Percentiles rank a stretch among this genome's conserved stretches.
phyloP scores from a whole-genome alignment of 2,329 filamentous ascomycete genomes.

The Fusarium duplospermum region DNA sequence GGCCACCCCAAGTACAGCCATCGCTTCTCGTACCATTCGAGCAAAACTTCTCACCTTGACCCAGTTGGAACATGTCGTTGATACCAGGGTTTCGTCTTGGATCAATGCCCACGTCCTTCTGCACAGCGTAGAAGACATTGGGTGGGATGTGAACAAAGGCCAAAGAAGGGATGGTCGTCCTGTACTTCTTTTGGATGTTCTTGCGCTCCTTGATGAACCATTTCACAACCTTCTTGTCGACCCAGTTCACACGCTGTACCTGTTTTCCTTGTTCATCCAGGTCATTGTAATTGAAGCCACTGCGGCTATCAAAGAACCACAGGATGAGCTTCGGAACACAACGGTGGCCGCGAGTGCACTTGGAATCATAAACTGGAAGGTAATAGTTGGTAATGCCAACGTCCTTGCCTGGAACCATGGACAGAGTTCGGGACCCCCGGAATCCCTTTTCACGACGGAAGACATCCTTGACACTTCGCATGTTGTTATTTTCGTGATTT shows the following conservation, averaged over 20 bases:
- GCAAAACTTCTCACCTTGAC: conserved; percentile 57
- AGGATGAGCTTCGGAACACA: conserved; percentile 61
- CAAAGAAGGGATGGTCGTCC: conserved; percentile 54
- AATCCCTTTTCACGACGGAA: conserved; percentile 52
- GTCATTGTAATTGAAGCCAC: conserved; percentile 54
- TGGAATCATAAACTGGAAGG: conserved; percentile 53
- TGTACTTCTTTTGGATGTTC: conserved; percentile 33
- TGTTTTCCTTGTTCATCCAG: conserved; percentile 53
- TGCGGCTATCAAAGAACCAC: conserved; percentile 79
- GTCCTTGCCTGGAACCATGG: conserved; percentile 52
- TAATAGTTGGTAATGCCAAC: conserved; percentile 60
- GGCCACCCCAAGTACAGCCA: conserved; percentile 54
- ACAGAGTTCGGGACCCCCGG: conserved; percentile 51
- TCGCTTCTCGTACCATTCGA: conserved; percentile 51
- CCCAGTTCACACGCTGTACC: conserved; percentile 52
- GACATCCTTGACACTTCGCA: conserved; percentile 61
- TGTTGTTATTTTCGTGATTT: conserved; percentile 73
- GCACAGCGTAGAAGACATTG: conserved; percentile 53
- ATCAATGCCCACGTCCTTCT: conserved; percentile 49
- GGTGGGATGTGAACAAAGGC: conserved; percentile 61
- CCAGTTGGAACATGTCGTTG: conserved; percentile 55
- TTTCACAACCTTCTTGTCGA: conserved; percentile 53
- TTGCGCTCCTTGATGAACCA: conserved; percentile 54
- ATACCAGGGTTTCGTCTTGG: conserved; percentile 54
- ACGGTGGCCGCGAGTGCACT: conserved; percentile 41